These are phyloP conservation scores for Penicillium cataractarum DNA, from an alignment of 495 filamentous ascomycete species.

Conservation along the genomic window DNA sequence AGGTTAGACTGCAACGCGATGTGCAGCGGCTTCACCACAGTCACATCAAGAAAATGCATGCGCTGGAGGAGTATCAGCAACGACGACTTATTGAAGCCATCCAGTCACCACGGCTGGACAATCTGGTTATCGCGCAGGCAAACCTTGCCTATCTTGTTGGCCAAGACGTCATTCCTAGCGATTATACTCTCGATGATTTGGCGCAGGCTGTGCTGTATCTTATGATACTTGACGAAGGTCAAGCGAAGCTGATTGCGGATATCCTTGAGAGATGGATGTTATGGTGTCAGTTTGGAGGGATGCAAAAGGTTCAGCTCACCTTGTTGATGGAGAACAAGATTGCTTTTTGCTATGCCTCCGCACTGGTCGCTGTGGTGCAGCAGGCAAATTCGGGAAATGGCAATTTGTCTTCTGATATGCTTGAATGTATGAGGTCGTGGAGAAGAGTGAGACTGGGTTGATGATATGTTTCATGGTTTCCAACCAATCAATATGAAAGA, in stretches of 20 bases:
- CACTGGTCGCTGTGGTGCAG: constrained; percentile 10
- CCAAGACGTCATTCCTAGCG: background rate
- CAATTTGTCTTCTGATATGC: constrained; percentile 11
- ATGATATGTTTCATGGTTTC: background rate
- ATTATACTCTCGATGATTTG: background rate
- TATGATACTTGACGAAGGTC: constrained; percentile 4
- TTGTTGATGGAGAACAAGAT: constrained; percentile 13
- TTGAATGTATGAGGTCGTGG: constrained; percentile 12
- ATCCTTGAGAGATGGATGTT: constrained; percentile 16
- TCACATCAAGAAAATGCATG: constrained; percentile 4
- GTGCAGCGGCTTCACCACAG: background rate
- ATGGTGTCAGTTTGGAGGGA: constrained; percentile 15
- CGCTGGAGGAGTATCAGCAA: constrained; percentile 5
- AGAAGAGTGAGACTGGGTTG: constrained; percentile 3
- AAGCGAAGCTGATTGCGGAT: constrained; percentile 7
- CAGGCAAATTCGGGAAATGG: constrained; percentile 1
- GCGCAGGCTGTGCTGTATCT: constrained; percentile 8
- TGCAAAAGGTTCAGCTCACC: constrained; percentile 9
- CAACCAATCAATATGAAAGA: too few relatives aligned
- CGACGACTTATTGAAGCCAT: constrained; percentile 15
- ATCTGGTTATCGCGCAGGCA: constrained; percentile 3
- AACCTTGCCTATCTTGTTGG: background rate
- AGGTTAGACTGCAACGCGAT: background rate
- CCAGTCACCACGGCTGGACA: constrained; percentile 13
- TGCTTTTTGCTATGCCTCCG: constrained; percentile 13